A percentile compares a stretch with the other conserved stretches of the same genome.
Conservation (phyloP, 768 basidiomycete species). For the Rhizopogon roseolus region DNA sequence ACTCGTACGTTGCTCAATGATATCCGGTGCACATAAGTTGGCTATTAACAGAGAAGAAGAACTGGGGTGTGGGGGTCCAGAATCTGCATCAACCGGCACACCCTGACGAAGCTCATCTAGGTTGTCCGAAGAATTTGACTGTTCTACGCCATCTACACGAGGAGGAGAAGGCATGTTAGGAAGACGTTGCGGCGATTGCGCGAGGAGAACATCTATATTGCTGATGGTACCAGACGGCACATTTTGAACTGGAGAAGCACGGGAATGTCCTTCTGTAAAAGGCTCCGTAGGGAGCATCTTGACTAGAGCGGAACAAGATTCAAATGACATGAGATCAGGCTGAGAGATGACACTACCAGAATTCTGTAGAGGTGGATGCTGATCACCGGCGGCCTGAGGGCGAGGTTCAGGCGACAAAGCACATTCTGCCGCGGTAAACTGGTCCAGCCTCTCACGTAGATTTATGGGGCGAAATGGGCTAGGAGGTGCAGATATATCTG, state of each 20-base stretch:
- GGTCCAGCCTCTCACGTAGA: slow-evolving; percentile 22
- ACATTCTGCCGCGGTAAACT: slow-evolving; percentile 6
- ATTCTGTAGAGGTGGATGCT: not conserved
- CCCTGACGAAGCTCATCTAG: not conserved
- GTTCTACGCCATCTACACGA: slow-evolving; percentile 2
- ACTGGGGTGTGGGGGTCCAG: not conserved
- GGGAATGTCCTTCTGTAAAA: not conserved
- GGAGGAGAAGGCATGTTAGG: not conserved
- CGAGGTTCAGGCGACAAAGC: slow-evolving; percentile 1
- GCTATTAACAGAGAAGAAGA: slow-evolving; percentile 2
- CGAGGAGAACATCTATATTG: slow-evolving; percentile 18
- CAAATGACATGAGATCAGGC: slow-evolving; percentile 36
- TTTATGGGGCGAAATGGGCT: slow-evolving; percentile 29
- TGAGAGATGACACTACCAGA: slow-evolving; percentile 9
- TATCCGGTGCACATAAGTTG: not conserved
- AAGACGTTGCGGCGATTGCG: slow-evolving; percentile 13
- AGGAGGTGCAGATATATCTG: slow-evolving; percentile 16
- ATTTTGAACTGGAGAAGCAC: slow-evolving; percentile 6
- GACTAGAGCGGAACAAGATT: slow-evolving; percentile 32
- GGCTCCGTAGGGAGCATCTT: slow-evolving; percentile 5
- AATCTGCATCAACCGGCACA: not conserved
- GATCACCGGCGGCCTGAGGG: not conserved
- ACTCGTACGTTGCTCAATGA: not conserved
- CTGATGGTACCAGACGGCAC: slow-evolving; percentile 6
- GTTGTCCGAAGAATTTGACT: slow-evolving; percentile 1